These are phyloP conservation scores for Metarhizium anisopliae DNA, from an alignment of 2,329 filamentous ascomycete genomes.

Conservation along the genomic window DNA sequence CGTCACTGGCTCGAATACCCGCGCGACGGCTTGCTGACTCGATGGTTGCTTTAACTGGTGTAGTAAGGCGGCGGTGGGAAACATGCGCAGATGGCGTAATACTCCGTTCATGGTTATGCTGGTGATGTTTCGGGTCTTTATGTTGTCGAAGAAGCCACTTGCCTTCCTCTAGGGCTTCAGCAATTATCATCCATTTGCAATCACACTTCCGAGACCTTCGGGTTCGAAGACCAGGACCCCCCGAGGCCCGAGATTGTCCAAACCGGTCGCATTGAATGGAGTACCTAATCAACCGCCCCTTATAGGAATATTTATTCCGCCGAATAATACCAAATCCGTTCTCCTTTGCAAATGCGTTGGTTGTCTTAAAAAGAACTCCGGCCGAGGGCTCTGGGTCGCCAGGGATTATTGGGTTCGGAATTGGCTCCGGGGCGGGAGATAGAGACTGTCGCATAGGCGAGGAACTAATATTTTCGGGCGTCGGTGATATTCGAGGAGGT, in stretches of 20 bases:
- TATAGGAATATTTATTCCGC: conserved; percentile 1
- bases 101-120: not conserved
- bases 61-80: conserved; percentile 6
- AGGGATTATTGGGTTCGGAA: conserved; percentile 6
- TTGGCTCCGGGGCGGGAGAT: not conserved
- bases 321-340: conserved; percentile 5
- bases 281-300: conserved; percentile 5
- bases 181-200: conserved; percentile 8
- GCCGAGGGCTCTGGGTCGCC: not conserved
- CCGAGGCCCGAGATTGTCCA: not conserved
- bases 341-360: conserved; percentile 5
- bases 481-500: not conserved
- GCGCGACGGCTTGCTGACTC: conserved; percentile 9
- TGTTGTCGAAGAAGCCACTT: not conserved
- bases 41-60: conserved; percentile 6
- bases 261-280: conserved; percentile 8
- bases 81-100: conserved; percentile 6
- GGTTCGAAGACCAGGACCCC: conserved; percentile 3
- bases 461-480: not conserved
- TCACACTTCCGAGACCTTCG: conserved; percentile 9
- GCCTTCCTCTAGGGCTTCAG: conserved; percentile 5
- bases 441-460: not conserved
- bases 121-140: not conserved
- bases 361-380: not conserved
- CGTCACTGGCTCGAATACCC: conserved; percentile 8